These are phyloP conservation scores for Cinchona pubescens DNA, from an alignment of 257 asterid species.

Conservation along the genomic window DNA sequence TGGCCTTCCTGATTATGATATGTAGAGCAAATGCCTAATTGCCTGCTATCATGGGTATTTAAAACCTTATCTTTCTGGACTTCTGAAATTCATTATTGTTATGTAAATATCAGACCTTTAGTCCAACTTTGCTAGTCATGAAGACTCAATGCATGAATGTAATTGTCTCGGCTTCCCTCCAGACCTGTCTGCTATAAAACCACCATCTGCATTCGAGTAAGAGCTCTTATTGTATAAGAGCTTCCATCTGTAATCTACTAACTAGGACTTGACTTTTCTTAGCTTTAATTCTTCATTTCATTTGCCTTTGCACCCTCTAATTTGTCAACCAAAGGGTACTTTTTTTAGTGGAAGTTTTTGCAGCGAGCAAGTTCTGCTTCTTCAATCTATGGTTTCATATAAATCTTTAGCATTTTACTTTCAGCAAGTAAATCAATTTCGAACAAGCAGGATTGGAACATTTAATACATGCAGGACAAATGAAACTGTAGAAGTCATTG, in stretches of 20 bases:
- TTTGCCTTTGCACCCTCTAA: neutral
- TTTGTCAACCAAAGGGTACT: neutral
- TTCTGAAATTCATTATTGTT: neutral
- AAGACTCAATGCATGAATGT: neutral
- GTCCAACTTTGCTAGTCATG: neutral
- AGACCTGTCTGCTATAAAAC: neutral
- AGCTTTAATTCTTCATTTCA: neutral
- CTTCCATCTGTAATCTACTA: neutral
- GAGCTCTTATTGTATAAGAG: neutral
- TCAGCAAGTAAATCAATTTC: neutral
- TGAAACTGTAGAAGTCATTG: neutral
- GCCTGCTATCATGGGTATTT: neutral
- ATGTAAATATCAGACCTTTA: neutral
- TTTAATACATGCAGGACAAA: neutral
- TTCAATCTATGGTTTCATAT: neutral
- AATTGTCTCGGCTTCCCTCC: neutral
- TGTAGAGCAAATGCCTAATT: neutral
- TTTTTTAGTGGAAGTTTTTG: neutral
- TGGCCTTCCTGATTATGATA: neutral
- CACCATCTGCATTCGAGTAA: neutral
- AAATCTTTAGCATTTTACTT: neutral
- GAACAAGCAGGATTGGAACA: neutral
- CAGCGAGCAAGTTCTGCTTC: neutral
- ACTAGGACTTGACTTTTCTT: too few relatives aligned
- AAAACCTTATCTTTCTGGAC: neutral